Conservation (phyloP, 495 filamentous ascomycete species). For the Darksidea phi region DNA sequence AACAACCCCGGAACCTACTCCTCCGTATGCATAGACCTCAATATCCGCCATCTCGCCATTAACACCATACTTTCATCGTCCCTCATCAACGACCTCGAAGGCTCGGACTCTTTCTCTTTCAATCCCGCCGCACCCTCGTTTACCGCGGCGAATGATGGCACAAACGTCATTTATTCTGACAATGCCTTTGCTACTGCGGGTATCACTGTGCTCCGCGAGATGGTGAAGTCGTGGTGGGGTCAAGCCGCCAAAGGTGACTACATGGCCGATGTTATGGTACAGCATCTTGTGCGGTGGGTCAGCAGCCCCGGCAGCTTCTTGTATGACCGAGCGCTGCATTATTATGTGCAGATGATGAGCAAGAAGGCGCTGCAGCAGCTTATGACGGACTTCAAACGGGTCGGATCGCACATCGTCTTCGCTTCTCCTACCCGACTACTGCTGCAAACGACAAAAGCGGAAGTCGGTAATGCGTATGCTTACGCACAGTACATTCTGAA, state of each 20-base stretch:
- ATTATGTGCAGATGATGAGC: constrained; percentile 98
- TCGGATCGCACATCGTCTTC: constrained; percentile 90
- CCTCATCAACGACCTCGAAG: constrained; percentile 95
- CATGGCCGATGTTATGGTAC: constrained; percentile 97
- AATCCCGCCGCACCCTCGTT: constrained; percentile 71
- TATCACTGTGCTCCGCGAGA: constrained; percentile 84
- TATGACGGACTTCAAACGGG: constrained; percentile 93
- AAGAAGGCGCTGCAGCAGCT: constrained; percentile 93
- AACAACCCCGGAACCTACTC: constrained; percentile 92
- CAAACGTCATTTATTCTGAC: constrained; percentile 77
- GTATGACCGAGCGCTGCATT: constrained; percentile 92
- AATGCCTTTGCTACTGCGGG: constrained; percentile 91
- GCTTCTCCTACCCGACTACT: constrained; percentile 85
- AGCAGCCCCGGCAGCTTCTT: constrained; percentile 87
- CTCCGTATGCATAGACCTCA: constrained; percentile 94
- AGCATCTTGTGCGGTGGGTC: constrained; percentile 96
- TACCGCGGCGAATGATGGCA: constrained; percentile 56
- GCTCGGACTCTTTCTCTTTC: constrained; percentile 73
- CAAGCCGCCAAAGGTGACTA: constrained; percentile 86
- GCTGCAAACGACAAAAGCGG: constrained; percentile 92
- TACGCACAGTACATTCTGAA: constrained; percentile 97
- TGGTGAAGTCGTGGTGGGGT: constrained; percentile 98
- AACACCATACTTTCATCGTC: constrained; percentile 97
- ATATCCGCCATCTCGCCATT: constrained; percentile 91
- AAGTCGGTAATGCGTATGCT: constrained; percentile 95